A percentile compares a stretch with the other conserved stretches of the same genome.
Evolutionary conservation across 441 rosid genomes (phyloP).

Genomic region (Aleurites moluccanus): DNA sequence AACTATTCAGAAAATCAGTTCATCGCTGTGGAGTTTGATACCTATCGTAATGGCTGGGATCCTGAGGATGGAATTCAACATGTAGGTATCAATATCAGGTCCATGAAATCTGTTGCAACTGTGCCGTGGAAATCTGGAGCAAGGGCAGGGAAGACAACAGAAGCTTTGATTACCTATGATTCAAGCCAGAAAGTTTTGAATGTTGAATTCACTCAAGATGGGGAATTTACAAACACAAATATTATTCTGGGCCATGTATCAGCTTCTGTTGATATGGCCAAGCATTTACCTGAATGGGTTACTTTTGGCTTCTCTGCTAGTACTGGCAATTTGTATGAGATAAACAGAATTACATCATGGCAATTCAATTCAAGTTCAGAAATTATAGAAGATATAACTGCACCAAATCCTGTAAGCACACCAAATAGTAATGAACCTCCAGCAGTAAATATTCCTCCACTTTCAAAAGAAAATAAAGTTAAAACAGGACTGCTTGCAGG

Average conservation of each 20-base stretch:
- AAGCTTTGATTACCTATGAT: constrained; percentile 29
- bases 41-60: constrained; percentile 13
- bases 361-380: constrained; percentile 33
- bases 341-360: constrained; percentile 29
- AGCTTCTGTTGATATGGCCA: constrained; percentile 1
- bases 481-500: neutral
- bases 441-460: constrained; percentile 14
- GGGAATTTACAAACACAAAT: neutral
- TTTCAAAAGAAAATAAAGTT: neutral
- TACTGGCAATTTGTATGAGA: constrained; percentile 4
- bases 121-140: constrained; percentile 24
- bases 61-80: constrained; percentile 15
- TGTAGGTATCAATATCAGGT: constrained; percentile 37
- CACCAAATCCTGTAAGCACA: neutral
- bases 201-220: neutral
- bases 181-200: constrained; percentile 25
- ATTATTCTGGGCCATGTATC: neutral
- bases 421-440: neutral
- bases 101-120: constrained; percentile 17
- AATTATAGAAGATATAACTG: neutral
- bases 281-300: constrained; percentile 34
- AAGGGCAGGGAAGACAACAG: neutral
- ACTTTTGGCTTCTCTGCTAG: constrained; percentile 39
- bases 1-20: constrained; percentile 14
- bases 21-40: constrained; percentile 44